Conservation (phyloP, 352 stramenopile genomes). For the Pythium aquatile region DNA sequence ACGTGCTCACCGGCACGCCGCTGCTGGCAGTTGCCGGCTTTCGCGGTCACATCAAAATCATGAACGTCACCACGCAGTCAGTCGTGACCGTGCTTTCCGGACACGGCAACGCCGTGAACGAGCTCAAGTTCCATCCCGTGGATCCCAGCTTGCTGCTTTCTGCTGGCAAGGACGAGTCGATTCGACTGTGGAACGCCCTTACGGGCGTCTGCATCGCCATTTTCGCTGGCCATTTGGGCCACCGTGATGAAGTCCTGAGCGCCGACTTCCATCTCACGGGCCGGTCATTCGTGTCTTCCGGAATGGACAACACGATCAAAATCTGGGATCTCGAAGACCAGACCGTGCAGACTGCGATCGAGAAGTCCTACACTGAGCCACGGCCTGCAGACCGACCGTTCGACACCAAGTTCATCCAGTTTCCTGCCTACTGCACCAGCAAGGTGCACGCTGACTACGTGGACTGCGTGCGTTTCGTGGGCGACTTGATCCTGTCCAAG, state of each 20-base stretch:
- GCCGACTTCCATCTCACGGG: constrained; percentile 89
- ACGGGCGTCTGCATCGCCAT: constrained; percentile 87
- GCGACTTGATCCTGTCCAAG: constrained; percentile 78
- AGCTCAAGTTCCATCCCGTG: constrained; percentile 90
- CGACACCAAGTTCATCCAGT: constrained; percentile 85
- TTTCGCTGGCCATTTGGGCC: constrained; percentile 90
- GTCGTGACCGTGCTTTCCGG: constrained; percentile 80
- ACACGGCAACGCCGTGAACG: constrained; percentile 92
- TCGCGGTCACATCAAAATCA: constrained; percentile 81
- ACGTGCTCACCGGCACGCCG: constrained; percentile 64
- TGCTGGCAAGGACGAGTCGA: constrained; percentile 90
- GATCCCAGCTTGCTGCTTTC: constrained; percentile 90
- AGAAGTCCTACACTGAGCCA: constrained; percentile 70
- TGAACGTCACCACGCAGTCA: constrained; percentile 78
- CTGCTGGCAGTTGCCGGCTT: constrained; percentile 70
- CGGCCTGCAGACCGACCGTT: constrained; percentile 66
- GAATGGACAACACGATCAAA: constrained; percentile 94
- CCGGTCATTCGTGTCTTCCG: constrained; percentile 83
- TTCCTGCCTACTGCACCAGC: constrained; percentile 90
- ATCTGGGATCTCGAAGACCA: constrained; percentile 90
- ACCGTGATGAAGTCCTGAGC: constrained; percentile 89
- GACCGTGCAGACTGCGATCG: constrained; percentile 69
- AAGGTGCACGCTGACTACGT: constrained; percentile 91
- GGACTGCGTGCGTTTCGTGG: constrained; percentile 85
- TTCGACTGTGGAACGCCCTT: constrained; percentile 92